Conservation (phyloP, 331 rosid species). For the Acacia pycnantha region DNA sequence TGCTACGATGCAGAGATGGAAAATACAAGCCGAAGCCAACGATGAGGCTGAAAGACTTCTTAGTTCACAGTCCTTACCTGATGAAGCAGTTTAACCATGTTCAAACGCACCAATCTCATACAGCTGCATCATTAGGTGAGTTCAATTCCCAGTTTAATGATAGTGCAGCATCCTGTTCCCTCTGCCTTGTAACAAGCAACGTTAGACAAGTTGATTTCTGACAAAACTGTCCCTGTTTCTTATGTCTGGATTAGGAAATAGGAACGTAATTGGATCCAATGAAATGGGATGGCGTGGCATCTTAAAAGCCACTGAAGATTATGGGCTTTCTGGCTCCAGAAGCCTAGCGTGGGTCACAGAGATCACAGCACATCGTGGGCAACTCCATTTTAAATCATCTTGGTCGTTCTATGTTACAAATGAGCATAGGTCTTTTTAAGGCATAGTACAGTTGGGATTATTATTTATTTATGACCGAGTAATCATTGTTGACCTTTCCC, state of each 20-base stretch:
- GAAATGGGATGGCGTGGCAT: conserved; percentile 23
- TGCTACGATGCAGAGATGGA: conserved; percentile 56
- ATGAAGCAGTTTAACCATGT: conserved; percentile 35
- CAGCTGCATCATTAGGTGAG: background rate
- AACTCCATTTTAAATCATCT: background rate
- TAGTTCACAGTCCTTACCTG: conserved; percentile 49
- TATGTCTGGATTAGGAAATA: conserved; percentile 14
- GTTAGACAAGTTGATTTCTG: conserved; percentile 21
- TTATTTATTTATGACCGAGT: background rate
- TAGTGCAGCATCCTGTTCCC: conserved; percentile 13
- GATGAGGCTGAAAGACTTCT: conserved; percentile 79
- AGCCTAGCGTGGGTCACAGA: background rate
- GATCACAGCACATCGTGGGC: background rate
- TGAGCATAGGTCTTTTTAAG: background rate
- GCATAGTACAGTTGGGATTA: background rate
- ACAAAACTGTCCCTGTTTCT: background rate
- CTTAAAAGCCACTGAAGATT: conserved; percentile 21
- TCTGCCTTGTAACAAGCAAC: conserved; percentile 17
- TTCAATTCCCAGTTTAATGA: conserved; percentile 25
- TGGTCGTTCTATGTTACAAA: background rate
- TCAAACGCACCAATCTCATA: background rate
- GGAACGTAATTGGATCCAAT: conserved; percentile 21
- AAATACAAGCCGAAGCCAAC: conserved; percentile 66
- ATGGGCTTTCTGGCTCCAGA: background rate
- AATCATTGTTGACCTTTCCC: conserved; percentile 17